A percentile compares a stretch with the other conserved stretches of the same genome.
Evolutionary conservation across 2,329 filamentous ascomycete species (phyloP).

Genomic region (Ceratocystis alfenasii): DNA sequence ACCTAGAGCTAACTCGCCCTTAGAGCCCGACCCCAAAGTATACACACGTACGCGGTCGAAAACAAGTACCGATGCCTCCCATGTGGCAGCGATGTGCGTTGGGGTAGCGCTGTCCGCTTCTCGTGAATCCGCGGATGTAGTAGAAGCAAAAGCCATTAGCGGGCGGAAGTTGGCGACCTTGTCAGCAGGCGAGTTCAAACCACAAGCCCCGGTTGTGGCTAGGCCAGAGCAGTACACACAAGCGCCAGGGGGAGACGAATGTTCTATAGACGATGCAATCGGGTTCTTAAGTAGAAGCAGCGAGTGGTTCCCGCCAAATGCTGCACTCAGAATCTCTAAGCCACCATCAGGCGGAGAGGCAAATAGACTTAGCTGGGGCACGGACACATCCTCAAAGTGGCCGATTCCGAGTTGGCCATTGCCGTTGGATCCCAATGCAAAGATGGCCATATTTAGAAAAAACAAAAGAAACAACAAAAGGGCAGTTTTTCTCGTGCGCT

Average conservation of each 20-base stretch:
- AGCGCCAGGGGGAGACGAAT: slow-evolving; percentile 57
- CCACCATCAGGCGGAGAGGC: slow-evolving; percentile 30
- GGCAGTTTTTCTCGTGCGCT: background rate
- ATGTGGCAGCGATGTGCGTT: slow-evolving; percentile 55
- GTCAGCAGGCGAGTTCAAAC: slow-evolving; percentile 27
- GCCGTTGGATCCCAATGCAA: slow-evolving; percentile 64
- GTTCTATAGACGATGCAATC: background rate
- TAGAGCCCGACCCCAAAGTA: slow-evolving; percentile 52
- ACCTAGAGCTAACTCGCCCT: slow-evolving; percentile 62
- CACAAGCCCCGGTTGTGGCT: slow-evolving; percentile 40
- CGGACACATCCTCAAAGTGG: slow-evolving; percentile 58
- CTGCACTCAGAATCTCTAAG: slow-evolving; percentile 28
- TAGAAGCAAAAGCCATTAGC: slow-evolving; percentile 18
- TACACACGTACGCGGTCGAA: slow-evolving; percentile 41
- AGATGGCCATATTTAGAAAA: slow-evolving; percentile 34
- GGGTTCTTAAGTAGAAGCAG: slow-evolving; percentile 51
- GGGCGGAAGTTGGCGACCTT: slow-evolving; percentile 21
- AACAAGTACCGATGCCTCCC: slow-evolving; percentile 60
- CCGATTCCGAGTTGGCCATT: slow-evolving; percentile 63
- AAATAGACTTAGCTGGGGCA: slow-evolving; percentile 52
- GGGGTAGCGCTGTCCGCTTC: slow-evolving; percentile 21
- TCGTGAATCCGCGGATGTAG: background rate
- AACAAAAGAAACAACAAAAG: background rate
- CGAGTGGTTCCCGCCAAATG: slow-evolving; percentile 77
- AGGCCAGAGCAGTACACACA: slow-evolving; percentile 26